Conservation (phyloP, 768 basidiomycete species). For the Kwoniella mangroviensis region DNA sequence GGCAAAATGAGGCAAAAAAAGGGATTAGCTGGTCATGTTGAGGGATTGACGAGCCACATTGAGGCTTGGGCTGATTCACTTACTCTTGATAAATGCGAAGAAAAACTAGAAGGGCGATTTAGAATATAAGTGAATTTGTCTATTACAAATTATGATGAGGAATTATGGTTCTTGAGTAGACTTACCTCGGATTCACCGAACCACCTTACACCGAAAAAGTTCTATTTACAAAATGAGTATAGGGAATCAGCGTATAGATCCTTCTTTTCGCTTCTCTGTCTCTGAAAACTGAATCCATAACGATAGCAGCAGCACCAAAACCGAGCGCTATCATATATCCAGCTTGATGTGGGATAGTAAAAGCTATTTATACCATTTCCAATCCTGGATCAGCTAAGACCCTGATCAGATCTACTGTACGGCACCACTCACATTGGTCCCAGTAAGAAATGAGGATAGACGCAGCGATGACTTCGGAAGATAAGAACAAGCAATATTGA, state of each 20-base stretch:
- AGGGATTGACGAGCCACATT: too few relatives aligned
- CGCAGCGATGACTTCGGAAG: slow-evolving; percentile 39
- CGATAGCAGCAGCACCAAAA: slow-evolving; percentile 39
- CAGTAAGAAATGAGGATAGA: slow-evolving; percentile 39
- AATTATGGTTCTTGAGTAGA: neutral
- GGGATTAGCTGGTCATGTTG: too few relatives aligned
- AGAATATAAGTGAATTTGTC: neutral
- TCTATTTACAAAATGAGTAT: too few relatives aligned
- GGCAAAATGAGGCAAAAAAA: too few relatives aligned
- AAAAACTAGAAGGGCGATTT: slow-evolving; percentile 25
- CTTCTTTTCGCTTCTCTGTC: too few relatives aligned
- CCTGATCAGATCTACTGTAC: too few relatives aligned
- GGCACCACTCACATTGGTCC: slow-evolving; percentile 27
- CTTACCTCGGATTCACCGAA: slow-evolving; percentile 39
- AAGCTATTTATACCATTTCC: slow-evolving; percentile 6
- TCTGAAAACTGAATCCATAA: too few relatives aligned
- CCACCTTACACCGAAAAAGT: slow-evolving; percentile 41
- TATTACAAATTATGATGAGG: neutral
- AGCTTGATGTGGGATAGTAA: slow-evolving; percentile 29
- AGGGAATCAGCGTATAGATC: too few relatives aligned
- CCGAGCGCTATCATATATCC: slow-evolving; percentile 35
- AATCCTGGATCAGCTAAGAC: neutral
- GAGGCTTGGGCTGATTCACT: neutral
- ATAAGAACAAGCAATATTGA: slow-evolving; percentile 58
- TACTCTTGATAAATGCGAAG: slow-evolving; percentile 42